phyloP scores from a whole-genome alignment of 345 rosid genomes.

The Dovyalis caffra region DNA sequence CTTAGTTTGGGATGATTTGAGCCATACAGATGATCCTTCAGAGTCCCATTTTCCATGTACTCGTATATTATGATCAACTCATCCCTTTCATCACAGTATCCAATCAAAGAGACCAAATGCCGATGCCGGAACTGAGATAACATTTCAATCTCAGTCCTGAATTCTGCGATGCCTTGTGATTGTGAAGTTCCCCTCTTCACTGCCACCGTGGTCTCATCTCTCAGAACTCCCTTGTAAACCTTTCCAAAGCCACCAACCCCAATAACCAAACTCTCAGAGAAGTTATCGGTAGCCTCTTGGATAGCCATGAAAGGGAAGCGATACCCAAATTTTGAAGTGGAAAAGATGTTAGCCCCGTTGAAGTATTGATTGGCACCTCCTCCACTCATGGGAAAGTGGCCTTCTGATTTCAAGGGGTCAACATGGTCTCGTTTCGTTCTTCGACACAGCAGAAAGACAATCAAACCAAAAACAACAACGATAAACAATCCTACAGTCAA shows the following conservation, averaged over 20 bases:
- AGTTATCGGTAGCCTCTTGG: constrained; percentile 58
- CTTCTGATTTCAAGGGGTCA: constrained; percentile 31
- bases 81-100: constrained; percentile 56
- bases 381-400: constrained; percentile 18
- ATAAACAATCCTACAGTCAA: constrained; percentile 35
- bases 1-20: constrained; percentile 37
- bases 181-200: constrained; percentile 61
- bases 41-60: constrained; percentile 70
- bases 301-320: constrained; percentile 48
- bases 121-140: constrained; percentile 68
- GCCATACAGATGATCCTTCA: constrained; percentile 56
- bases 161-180: constrained; percentile 61
- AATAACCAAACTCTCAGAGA: constrained; percentile 45
- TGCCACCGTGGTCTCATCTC: constrained; percentile 53
- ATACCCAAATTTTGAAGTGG: constrained; percentile 52
- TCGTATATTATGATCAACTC: constrained; percentile 77
- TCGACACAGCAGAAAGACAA: constrained; percentile 24
- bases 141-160: constrained; percentile 68
- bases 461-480: constrained; percentile 24
- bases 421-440: constrained; percentile 29
- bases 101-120: constrained; percentile 65
- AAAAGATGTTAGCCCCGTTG: constrained; percentile 34
- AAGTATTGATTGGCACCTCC: constrained; percentile 17
- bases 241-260: constrained; percentile 77
- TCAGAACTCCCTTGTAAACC: constrained; percentile 59